Percentiles rank a stretch among this genome's conserved stretches.
Conservation (phyloP, 208 protist species). For the Trypanosoma platydactyli region DNA sequence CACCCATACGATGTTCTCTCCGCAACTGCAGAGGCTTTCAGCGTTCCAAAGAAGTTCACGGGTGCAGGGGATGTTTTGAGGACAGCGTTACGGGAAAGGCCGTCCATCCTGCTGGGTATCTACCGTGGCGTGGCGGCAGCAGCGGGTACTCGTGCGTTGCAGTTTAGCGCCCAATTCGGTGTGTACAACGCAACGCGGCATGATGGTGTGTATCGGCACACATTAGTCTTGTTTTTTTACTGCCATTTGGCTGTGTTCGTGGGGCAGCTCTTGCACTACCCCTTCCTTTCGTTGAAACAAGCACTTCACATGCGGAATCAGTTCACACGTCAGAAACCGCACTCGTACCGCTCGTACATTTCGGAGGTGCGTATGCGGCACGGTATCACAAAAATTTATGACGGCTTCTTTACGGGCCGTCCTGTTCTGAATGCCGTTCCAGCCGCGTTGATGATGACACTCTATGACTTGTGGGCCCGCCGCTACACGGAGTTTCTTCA, state of each 20-base stretch:
- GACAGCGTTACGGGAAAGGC: slow-evolving; percentile 56
- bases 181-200: slow-evolving; percentile 77
- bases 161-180: slow-evolving; percentile 67
- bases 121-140: slow-evolving; percentile 56
- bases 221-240: slow-evolving; percentile 68
- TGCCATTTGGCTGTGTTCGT: slow-evolving; percentile 60
- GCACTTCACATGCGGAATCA: slow-evolving; percentile 62
- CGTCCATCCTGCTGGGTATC: slow-evolving; percentile 48
- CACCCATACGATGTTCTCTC: slow-evolving; percentile 83
- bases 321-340: slow-evolving; percentile 21
- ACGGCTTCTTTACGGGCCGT: slow-evolving; percentile 74
- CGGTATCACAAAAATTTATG: slow-evolving; percentile 79
- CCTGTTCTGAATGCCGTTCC: slow-evolving; percentile 72
- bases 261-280: slow-evolving; percentile 60
- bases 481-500: slow-evolving; percentile 71
- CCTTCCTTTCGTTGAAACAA: slow-evolving; percentile 60
- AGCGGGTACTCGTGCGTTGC: slow-evolving; percentile 33
- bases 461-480: slow-evolving; percentile 60
- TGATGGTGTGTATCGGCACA: slow-evolving; percentile 66
- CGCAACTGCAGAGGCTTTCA: slow-evolving; percentile 55
- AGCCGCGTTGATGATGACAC: slow-evolving; percentile 59
- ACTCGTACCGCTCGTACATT: slow-evolving; percentile 64
- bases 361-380: slow-evolving; percentile 56
- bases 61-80: slow-evolving; percentile 61
- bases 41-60: slow-evolving; percentile 41